Evolutionary conservation across 371 early-diverging fungal species (phyloP).

Genomic region (Mucor irregularis): DNA sequence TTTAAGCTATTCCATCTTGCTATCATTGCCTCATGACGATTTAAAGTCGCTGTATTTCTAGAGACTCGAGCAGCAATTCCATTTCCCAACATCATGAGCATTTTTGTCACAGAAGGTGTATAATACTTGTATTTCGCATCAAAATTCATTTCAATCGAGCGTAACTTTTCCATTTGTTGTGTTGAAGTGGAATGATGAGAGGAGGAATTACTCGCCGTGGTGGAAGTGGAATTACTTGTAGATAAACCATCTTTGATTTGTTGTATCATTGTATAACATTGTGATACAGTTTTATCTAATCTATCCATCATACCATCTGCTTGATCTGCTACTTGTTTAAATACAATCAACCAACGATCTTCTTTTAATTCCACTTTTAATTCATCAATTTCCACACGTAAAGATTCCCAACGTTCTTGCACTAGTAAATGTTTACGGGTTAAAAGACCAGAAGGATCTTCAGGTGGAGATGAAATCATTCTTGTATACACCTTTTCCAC

Average conservation of each 20-base stretch:
- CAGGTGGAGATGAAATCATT: conserved; percentile 38
- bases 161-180: conserved; percentile 30
- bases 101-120: conserved; percentile 57
- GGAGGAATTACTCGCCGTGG: conserved; percentile 6
- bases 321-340: conserved; percentile 59
- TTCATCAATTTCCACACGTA: conserved; percentile 49
- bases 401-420: conserved; percentile 48
- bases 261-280: conserved; percentile 55
- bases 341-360: conserved; percentile 60
- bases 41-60: conserved; percentile 38
- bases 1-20: conserved; percentile 55
- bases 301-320: conserved; percentile 64
- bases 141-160: conserved; percentile 59
- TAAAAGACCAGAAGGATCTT: conserved; percentile 38
- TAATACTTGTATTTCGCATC: conserved; percentile 66
- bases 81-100: conserved; percentile 60
- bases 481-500: conserved; percentile 59
- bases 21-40: conserved; percentile 53
- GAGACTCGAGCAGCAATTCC: conserved; percentile 57
- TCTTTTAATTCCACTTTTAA: conserved; percentile 60
- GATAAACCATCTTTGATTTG: conserved; percentile 35
- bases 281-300: conserved; percentile 55
- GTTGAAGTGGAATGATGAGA: not conserved
- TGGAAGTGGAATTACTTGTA: not conserved
- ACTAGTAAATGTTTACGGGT: conserved; percentile 38